Evolutionary conservation across 306 rosid species (phyloP), one percentile per base, ranked within the genome.

Genomic region (Boehmeria nivea): DNA sequence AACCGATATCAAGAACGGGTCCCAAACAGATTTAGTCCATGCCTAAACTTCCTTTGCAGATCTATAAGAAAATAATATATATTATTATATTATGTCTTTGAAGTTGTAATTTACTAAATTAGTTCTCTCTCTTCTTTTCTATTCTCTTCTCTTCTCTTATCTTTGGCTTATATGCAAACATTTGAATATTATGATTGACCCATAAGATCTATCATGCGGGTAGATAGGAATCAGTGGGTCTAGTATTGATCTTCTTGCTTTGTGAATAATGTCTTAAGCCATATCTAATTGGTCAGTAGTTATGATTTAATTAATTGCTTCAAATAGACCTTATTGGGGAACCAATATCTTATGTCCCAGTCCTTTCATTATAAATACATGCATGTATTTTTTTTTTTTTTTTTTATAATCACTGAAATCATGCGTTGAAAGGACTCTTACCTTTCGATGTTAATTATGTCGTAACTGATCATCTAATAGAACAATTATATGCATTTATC

Each of bases 211-310:
- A 38, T 40, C 49, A 13, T 21, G 61, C 21, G 61, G 49, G 61
- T 57, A 4, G 34, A 20, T 57, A 17, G 61, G 61, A 57, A 57
- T 57, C 34, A 34, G 27, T 37, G 47, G 61, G 46, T 37, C 61
- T 38, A 55, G 12, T 3, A 57, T 3, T 20, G 36, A 57, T 57
- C 37, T 57, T 39, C 48, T 38, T 56, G 61, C 20, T 37, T 39
- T 40, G 17, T 19, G 3, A 38, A 39, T 1, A 38, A 39, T 50
- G 54, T 18, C 19, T 50, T 50, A 18, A 21, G 36, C 55, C 36
- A 21, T n/a, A n/a, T 50, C 34, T 25, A 25, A 24, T 50, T 48
- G 4, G 16, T 13, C 36, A 6, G 55, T 50, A 15, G 37, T 24
- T 50, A 50, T 17, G 25, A 18, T 54, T 54, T 12, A 31, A 31